A percentile compares a stretch with the other conserved stretches of the same genome.
Conservation (phyloP, 371 early-diverging fungal species). For the Encephalitozoon hellem region DNA sequence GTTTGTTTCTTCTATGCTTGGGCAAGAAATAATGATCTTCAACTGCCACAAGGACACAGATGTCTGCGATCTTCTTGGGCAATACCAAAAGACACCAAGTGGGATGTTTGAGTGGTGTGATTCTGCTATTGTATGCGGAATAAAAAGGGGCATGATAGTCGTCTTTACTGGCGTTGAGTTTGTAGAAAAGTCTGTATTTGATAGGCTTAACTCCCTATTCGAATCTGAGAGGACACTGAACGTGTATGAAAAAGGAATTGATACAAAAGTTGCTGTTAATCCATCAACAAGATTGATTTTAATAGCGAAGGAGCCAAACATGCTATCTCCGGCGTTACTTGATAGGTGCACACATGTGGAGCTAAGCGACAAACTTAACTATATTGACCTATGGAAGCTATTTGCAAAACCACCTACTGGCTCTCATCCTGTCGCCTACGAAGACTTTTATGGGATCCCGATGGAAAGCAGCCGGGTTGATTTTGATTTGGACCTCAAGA, state of each 20-base stretch:
- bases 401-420: background rate
- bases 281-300: constrained; percentile 15
- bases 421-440: background rate
- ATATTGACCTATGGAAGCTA: constrained; percentile 52
- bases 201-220: constrained; percentile 55
- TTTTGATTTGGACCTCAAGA: background rate
- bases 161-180: constrained; percentile 48
- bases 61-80: constrained; percentile 53
- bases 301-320: constrained; percentile 28
- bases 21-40: constrained; percentile 18
- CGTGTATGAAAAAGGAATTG: constrained; percentile 49
- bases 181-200: constrained; percentile 56
- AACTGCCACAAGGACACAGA: constrained; percentile 53
- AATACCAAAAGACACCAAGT: constrained; percentile 36
- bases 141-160: constrained; percentile 20
- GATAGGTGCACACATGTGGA: constrained; percentile 52
- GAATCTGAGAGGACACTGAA: constrained; percentile 42
- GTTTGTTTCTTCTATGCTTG: constrained; percentile 33
- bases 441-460: background rate
- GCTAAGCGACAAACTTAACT: constrained; percentile 20
- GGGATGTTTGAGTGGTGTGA: constrained; percentile 43
- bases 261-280: constrained; percentile 31
- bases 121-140: constrained; percentile 16
- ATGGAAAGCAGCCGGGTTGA: background rate
- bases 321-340: constrained; percentile 55